Evolutionary conservation across 768 basidiomycete genomes (phyloP), one percentile per base, ranked within the genome.

Genomic region (Podaxis pistillaris): DNA sequence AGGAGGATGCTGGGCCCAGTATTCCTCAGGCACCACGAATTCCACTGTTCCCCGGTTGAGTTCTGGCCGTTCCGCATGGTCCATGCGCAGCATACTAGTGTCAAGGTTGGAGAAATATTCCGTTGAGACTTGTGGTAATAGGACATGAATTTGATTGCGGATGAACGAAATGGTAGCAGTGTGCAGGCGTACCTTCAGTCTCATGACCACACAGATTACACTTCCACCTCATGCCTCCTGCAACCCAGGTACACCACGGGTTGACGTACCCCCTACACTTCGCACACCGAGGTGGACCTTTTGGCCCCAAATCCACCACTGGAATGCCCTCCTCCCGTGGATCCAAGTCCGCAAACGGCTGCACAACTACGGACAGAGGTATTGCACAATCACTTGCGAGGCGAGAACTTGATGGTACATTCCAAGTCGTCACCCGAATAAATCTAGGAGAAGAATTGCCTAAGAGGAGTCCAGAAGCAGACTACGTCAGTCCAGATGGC

Each of bases 401-500:
- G 50, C 89, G 86, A 15, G 88, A 86, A 1, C 90, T 87, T 63
- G 83, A 83, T 1, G 97, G 97, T 26, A 98, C 76, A 70, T 88
- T 89, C 86, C 94, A 95, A 5, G 95, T 93, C 15, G 97, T 90
- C 61, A 93, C 80, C 38, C 97, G 88, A 51, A 96, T 82, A 73
- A 91, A 94, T 69, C 91, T 91, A 7, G 97, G 97, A 13, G 91
- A 92, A 2, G 94, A 91, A 75, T 96, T 98, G 62, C 96, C 84
- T 85, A 66, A 62, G 55, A n/a, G 7, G 37, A 51, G 47, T 44
- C 6, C 36, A 56, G 26, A n/a, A 41, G n/a, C 51, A 58, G 36
- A 46, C 37, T 65, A 30, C 57, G 62, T 55, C 38, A 66, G 22
- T 60, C 50, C 17, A 46, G 26, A 41, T 15, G 19, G n/a, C 24